Percentiles rank a stretch among this genome's conserved stretches.
These are phyloP conservation scores for Monilinia laxa DNA, from an alignment of 2,329 filamentous ascomycete genomes.

Conservation along the genomic window DNA sequence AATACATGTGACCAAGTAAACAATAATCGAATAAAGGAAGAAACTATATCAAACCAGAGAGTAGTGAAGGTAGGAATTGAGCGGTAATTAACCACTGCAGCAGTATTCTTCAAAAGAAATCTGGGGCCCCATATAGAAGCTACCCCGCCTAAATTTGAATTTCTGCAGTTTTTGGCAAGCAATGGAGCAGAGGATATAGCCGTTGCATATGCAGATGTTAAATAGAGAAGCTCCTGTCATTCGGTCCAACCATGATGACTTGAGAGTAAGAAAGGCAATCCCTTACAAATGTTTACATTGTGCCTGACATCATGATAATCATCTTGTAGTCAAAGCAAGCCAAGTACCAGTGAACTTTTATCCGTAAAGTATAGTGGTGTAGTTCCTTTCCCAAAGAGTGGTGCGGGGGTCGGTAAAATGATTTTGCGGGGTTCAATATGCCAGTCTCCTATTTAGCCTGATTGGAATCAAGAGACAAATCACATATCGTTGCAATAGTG, in stretches of 20 bases:
- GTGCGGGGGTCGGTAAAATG: constrained; percentile 33
- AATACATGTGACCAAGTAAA: background rate
- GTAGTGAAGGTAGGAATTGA: constrained; percentile 3
- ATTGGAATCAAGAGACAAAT: constrained; percentile 23
- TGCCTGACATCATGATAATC: constrained; percentile 8
- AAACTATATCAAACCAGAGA: background rate
- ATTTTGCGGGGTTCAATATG: constrained; percentile 34
- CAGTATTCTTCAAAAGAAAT: background rate
- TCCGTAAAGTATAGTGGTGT: background rate
- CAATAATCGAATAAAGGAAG: background rate
- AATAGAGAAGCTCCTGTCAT: background rate
- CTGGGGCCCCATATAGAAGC: constrained; percentile 5
- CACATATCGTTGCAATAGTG: background rate
- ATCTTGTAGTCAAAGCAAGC: background rate
- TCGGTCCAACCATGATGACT: background rate
- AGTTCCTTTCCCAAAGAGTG: background rate
- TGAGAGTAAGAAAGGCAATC: background rate
- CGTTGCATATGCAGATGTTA: constrained; percentile 1
- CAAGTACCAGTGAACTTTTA: constrained; percentile 9
- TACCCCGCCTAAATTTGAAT: background rate
- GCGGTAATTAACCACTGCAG: constrained; percentile 1
- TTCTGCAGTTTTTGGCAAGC: background rate
- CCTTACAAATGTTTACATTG: background rate
- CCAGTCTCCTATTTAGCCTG: constrained; percentile 33
- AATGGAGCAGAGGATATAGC: background rate